Evolutionary conservation across 257 asterid genomes (phyloP), one percentile per base, ranked within the genome.

Genomic region (Primulina huaijiensis): DNA sequence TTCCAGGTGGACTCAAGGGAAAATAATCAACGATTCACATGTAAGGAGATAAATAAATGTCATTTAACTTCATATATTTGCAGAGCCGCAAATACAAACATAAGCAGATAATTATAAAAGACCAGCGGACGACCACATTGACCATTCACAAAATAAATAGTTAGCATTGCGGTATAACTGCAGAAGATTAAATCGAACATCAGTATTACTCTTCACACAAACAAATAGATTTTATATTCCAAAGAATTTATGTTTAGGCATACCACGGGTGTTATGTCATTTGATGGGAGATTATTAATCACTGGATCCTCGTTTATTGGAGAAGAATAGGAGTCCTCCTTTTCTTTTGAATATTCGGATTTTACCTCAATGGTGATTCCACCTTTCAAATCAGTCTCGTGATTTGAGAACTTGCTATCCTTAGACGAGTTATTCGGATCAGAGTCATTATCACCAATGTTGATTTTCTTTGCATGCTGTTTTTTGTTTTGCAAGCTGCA

Each of bases 401-500:
- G 78, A 76, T 75, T 73, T 65, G 85, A 77, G 72, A 64, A 76
- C 21, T 27, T 58, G 63, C 61, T 64, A 1, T 73, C 83, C 57
- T 62, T 77, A 38, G 82, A 72, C 57, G 74, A 61, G 65, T 60
- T 74, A 69, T 68, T 82, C 57, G 75, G 70, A 74, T 63, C 82
- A 80, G 82, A 71, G 60, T 72, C 79, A 55, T 78, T 81, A 57
- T 78, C 87, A 59, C 75, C 82, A 58, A 63, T 77, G 7, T 78
- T 75, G 75, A 75, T 59, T 73, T 85, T 89, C 96, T 87, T 93
- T 17, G 73, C 62, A 25, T 74, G 84, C 33, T 87, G 90, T 76
- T 80, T 87, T 83, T 84, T 90, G 60, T 76, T 84, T 60, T 86
- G 92, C 66, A 78, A 78, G 72, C 99, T 90, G 92, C 80, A 86